Percentiles rank a stretch among this genome's conserved stretches.
Conservation (phyloP, 441 rosid species). For the Rhodomyrtus psidioides region DNA sequence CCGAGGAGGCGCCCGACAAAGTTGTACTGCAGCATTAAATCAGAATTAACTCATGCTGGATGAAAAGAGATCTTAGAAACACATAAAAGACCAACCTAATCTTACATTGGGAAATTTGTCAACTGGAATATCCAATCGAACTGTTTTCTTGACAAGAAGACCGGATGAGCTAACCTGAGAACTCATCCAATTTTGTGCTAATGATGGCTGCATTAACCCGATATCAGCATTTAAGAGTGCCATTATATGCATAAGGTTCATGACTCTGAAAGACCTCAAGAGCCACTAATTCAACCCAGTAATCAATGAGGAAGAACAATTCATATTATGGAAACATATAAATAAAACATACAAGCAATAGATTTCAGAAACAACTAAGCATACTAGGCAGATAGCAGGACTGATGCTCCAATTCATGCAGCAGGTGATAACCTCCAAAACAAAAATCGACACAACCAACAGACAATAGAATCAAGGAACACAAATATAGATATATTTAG, state of each 20-base stretch:
- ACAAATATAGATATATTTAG: background rate
- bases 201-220: constrained; percentile 56
- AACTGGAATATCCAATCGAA: constrained; percentile 93
- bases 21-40: constrained; percentile 57
- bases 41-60: constrained; percentile 8
- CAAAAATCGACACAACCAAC: background rate
- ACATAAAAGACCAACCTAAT: constrained; percentile 1
- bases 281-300: background rate
- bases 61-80: background rate
- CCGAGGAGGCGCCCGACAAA: constrained; percentile 99
- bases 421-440: background rate
- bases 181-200: constrained; percentile 72
- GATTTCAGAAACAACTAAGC: background rate
- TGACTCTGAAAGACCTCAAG: background rate
- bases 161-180: constrained; percentile 81
- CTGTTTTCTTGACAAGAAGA: constrained; percentile 78
- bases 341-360: background rate
- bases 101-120: constrained; percentile 81
- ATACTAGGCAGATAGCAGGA: background rate
- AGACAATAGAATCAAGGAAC: background rate
- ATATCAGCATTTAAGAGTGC: constrained; percentile 48
- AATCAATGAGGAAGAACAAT: background rate
- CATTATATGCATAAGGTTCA: background rate
- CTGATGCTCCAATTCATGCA: background rate
- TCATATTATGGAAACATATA: background rate